Conservation (phyloP, 2,329 filamentous ascomycete species). For the Apiospora pterosperma region DNA sequence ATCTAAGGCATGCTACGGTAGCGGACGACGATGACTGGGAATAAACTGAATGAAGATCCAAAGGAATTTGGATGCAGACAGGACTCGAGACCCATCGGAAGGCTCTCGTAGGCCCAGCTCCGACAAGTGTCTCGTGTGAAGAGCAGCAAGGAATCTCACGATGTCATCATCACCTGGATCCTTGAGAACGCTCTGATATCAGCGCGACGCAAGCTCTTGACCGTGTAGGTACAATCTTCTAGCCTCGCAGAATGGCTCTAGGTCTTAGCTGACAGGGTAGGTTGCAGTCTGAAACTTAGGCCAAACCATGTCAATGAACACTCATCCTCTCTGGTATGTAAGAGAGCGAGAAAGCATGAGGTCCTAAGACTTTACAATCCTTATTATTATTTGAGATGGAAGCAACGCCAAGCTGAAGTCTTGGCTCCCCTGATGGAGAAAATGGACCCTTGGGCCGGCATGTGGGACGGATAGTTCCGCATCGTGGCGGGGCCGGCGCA, state of each 20-base stretch:
- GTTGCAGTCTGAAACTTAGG: not conserved
- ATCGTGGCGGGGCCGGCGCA: not conserved
- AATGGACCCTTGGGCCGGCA: not conserved
- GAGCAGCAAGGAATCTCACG: not conserved
- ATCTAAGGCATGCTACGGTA: slow-evolving; percentile 39
- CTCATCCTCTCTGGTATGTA: not conserved
- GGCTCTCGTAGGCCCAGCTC: not conserved
- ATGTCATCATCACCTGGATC: not conserved
- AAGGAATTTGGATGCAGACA: not conserved
- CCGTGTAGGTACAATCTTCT: not conserved
- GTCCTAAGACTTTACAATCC: not conserved
- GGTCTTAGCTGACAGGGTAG: not conserved
- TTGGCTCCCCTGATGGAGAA: not conserved
- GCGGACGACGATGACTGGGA: slow-evolving; percentile 62
- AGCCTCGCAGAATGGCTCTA: not conserved
- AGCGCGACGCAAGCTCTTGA: not conserved
- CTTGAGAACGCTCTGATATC: not conserved
- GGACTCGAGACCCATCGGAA: not conserved
- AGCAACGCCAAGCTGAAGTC: not conserved
- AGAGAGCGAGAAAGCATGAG: not conserved
- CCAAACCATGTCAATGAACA: no score
- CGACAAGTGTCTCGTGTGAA: not conserved
- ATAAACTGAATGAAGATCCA: slow-evolving; percentile 29
- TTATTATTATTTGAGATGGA: not conserved
- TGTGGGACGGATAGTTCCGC: not conserved